A percentile compares a stretch with the other conserved stretches of the same genome.
Conservation (phyloP, 805 yeast genomes). For the Teunomyces lycoperdinae region DNA sequence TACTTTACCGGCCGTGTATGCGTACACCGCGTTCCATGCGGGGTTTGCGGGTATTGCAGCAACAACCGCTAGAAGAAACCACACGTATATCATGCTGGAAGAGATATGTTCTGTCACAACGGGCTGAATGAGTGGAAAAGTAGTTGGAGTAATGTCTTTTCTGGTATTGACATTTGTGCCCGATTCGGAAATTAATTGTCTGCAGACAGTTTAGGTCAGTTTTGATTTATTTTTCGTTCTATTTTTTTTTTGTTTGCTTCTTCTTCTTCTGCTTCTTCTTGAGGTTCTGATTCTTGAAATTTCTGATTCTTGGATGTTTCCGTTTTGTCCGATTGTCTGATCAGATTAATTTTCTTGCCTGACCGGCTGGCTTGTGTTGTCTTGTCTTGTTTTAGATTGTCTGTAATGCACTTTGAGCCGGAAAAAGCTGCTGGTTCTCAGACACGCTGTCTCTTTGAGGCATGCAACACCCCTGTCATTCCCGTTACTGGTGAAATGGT, state of each 20-base stretch:
- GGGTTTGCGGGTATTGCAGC: neutral
- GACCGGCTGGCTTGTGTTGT: too few relatives aligned
- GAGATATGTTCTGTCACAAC: too few relatives aligned
- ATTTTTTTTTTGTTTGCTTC: too few relatives aligned
- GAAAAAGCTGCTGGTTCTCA: neutral
- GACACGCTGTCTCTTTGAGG: neutral
- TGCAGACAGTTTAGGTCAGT: neutral
- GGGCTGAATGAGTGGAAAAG: neutral
- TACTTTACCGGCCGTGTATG: conserved; percentile 30
- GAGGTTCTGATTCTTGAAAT: too few relatives aligned
- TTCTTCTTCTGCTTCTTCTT: too few relatives aligned
- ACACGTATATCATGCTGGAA: neutral
- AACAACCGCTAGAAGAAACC: neutral
- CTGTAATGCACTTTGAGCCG: conserved; percentile 1
- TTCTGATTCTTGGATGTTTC: too few relatives aligned
- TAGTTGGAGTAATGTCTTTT: neutral
- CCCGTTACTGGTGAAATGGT: neutral
- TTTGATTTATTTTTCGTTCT: too few relatives aligned
- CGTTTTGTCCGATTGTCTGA: too few relatives aligned
- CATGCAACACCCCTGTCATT: conserved; percentile 17
- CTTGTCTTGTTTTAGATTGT: too few relatives aligned
- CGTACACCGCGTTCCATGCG: conserved; percentile 35
- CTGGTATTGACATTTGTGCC: conserved; percentile 7
- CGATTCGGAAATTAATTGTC: conserved; percentile 5
- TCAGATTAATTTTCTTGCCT: too few relatives aligned